phyloP scores from a whole-genome alignment of 169 alveolate species.

The Plasmodium blacklocki region DNA sequence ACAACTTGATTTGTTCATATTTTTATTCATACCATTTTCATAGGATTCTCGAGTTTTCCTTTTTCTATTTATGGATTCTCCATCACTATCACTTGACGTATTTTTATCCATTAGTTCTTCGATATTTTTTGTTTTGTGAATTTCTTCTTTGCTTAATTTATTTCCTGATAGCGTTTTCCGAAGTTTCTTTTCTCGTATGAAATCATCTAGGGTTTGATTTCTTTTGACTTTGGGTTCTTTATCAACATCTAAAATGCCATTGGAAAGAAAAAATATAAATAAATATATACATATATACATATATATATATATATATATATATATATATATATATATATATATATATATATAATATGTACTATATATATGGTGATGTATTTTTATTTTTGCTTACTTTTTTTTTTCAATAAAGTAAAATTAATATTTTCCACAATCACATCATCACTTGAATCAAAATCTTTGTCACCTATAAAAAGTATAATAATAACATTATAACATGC shows the following conservation, averaged over 20 bases:
- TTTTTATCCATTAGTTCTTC: conserved; percentile 57
- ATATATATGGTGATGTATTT: not conserved
- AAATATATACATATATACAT: not conserved
- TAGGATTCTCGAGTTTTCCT: conserved; percentile 59
- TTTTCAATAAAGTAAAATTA: conserved; percentile 20
- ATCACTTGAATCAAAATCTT: conserved; percentile 73
- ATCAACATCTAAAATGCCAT: conserved; percentile 17
- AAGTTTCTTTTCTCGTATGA: conserved; percentile 53
- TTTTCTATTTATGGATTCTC: not conserved
- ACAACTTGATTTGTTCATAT: conserved; percentile 6
- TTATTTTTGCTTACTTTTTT: conserved; percentile 17
- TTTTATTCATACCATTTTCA: not conserved
- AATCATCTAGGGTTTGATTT: conserved; percentile 26
- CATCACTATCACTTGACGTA: conserved; percentile 43
- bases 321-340: not conserved
- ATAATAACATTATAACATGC: not conserved
- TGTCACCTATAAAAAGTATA: conserved; percentile 27
- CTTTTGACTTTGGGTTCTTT: conserved; percentile 15
- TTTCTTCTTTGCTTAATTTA: conserved; percentile 65
- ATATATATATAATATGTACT: not conserved
- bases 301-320: not conserved
- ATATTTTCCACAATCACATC: conserved; percentile 49
- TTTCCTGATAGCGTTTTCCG: conserved; percentile 23
- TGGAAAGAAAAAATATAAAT: not conserved
- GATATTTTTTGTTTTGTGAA: conserved; percentile 41